Percentiles rank a stretch among this genome's conserved stretches.
Evolutionary conservation across 306 rosid genomes (phyloP).

Genomic region (Quercus variabilis): DNA sequence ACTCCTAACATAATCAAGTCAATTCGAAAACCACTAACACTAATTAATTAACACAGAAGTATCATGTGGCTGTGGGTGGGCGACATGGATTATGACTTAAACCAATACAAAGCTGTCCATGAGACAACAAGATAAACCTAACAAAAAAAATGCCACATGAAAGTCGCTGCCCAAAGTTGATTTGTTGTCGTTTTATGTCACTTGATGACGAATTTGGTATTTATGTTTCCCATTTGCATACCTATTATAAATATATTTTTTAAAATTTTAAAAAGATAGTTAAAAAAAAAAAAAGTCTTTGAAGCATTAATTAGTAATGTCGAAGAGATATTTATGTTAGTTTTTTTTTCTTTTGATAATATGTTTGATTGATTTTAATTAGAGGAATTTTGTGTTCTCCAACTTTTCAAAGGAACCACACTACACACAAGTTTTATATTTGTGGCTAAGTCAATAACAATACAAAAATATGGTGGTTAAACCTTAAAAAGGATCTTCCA

Average conservation of each 20-base stretch:
- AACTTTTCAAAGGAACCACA: background rate
- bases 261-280: background rate
- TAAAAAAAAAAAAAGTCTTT: constrained; percentile 2
- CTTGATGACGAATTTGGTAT: constrained; percentile 28
- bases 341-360: too few species aligned
- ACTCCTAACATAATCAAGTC: constrained; percentile 13
- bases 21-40: constrained; percentile 31
- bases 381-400: constrained; percentile 14
- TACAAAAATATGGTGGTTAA: too few species aligned
- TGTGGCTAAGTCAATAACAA: background rate
- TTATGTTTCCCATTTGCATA: constrained; percentile 22
- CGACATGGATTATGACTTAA: constrained; percentile 42
- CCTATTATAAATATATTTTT: background rate
- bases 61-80: constrained; percentile 33
- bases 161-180: constrained; percentile 34
- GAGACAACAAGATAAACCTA: constrained; percentile 30
- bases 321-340: constrained; percentile 28
- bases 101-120: constrained; percentile 31
- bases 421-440: background rate
- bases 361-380: background rate
- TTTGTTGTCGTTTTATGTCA: constrained; percentile 37
- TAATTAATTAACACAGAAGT: constrained; percentile 1
- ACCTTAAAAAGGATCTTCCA: background rate
- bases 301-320: constrained; percentile 19
- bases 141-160: constrained; percentile 33